Base-by-base conservation (phyloP, 148 eudicot species). In the Spergularia marina region DNA sequence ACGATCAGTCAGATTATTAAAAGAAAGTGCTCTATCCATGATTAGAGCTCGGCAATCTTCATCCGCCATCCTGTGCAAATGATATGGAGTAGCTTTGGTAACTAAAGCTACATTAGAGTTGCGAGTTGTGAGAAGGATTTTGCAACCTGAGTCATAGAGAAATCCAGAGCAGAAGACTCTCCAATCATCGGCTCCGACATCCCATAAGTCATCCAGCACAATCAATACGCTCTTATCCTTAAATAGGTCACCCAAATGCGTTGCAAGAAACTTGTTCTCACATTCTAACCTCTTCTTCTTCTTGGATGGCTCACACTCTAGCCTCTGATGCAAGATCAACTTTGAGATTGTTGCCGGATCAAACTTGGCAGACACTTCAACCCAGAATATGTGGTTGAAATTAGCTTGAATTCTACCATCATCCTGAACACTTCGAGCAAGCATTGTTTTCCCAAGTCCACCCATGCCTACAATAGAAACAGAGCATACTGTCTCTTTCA, bases 91-190 rank as follows among this genome's bases (percentile, higher is more conserved):
- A 55, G 59, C 20, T 0, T 36, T 25, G 73, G 65, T 16, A 21
- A 14, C 59, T 10, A 25, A 41, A 21, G 76, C 58, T 12, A 78
- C 72, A 25, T 49, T 78, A 55, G 73, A 76, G 65, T 65, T 73
- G 20, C 76, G 81, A 58, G 77, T 78, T 72, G 81, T 78, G 34
- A 78, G 47, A 5, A 78, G 64, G n/a, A 72, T 13, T 13, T 66
- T 66, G 25, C 68, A 76, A 16, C 10, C 40, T 23, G 67, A 39
- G 14, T 54, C 56, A 0, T 66, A 17, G 51, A n/a, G 5, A 11
- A 54, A 73, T 23, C 60, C 14, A 69, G 52, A 69, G 0, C 25
- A 58, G 61, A 78, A 78, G 2, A 65, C 73, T 51, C 73, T 53
- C 81, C 73, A 73, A 36, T 78, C 81, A 36, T 73, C 72, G 36